phyloP scores from a whole-genome alignment of 192 early-diverging fungal genomes.

The Coemansia sp. region DNA sequence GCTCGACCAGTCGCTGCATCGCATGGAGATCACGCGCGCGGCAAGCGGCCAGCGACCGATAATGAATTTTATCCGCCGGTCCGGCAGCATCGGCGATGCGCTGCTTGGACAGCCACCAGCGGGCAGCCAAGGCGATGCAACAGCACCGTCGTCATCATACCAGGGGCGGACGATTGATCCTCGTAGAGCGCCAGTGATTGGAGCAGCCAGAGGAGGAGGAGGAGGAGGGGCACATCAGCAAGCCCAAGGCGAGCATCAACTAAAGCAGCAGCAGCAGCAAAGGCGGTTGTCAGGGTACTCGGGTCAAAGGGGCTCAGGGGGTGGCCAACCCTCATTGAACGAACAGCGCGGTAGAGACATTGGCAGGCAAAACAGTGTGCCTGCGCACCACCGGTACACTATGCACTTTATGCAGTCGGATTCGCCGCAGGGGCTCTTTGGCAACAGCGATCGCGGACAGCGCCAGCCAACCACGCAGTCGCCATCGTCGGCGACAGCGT shows the following conservation, averaged over 20 bases:
- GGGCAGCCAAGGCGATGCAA: not conserved
- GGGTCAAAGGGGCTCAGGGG: slow-evolving; percentile 1
- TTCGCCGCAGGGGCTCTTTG: slow-evolving; percentile 12
- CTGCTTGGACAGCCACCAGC: slow-evolving; percentile 28
- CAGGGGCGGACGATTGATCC: not conserved
- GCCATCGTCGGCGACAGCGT: slow-evolving; percentile 12
- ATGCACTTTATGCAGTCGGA: slow-evolving; percentile 35
- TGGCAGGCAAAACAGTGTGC: slow-evolving; percentile 14
- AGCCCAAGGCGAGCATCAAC: not conserved
- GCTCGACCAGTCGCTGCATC: slow-evolving; percentile 43
- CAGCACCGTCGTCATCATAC: slow-evolving; percentile 1
- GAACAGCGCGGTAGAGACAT: slow-evolving; percentile 10
- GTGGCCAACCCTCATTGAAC: not conserved
- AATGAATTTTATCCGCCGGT: slow-evolving; percentile 20
- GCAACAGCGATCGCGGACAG: slow-evolving; percentile 1
- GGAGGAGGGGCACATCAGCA: not conserved
- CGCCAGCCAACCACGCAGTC: slow-evolving; percentile 16
- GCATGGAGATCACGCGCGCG: slow-evolving; percentile 35
- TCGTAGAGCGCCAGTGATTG: not conserved
- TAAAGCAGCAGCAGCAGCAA: slow-evolving; percentile 13
- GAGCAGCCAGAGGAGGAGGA: too few relatives aligned
- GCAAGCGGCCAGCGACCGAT: slow-evolving; percentile 35
- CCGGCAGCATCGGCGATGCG: slow-evolving; percentile 34
- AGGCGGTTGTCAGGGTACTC: slow-evolving; percentile 14
- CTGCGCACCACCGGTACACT: slow-evolving; percentile 35